Base-by-base conservation (phyloP, 805 yeast genomes). In the Kuraishia hungarica region DNA sequence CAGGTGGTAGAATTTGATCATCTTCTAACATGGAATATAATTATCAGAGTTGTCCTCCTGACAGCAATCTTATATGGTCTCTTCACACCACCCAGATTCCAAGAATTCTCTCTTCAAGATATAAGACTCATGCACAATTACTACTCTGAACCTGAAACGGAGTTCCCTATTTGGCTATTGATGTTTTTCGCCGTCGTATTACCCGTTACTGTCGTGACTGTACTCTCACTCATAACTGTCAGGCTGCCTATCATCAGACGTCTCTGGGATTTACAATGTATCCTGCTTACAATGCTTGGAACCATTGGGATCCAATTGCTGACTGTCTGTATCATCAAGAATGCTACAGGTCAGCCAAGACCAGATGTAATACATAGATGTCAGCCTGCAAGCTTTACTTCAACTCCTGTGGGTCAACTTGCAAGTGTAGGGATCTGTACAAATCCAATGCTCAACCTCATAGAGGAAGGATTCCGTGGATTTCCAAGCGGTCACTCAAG, bases 401-500 rank as follows among this genome's bases (percentile, higher is more conserved):
- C 73, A 2, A 75, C 77, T 7, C 58, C 62, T 10, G 61, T 64
- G 20, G 70, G 72, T 43, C 64, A 70, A 0, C 58, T 81, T 58
- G 76, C 75, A 19, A 72, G 67, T 51, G 80, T 80, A 24, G 76
- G 71, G 13, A 74, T 77, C 0, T 82, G 86, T 62, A 69, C 78
- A 1, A 71, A 76, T 24, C 61, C 64, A 1, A 61, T 77, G 53
- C 22, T 62, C 2, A 60, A 57, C 17, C 55, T 70, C 2, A 62
- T 81, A 20, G 62, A 66, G 61, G 84, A 80, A 61, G 86, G 85
- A 1, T 77, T 79, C 61, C 71, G 83, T 59, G 77, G 82, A 26
- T 80, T 83, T 51, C 86, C 86, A 1, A 78, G 82, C 52, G 86
- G 84, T 1, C 86, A 81, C 61, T 72, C 84, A 0, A 70, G 82